These are phyloP conservation scores for Cyclocybe aegerita DNA, from an alignment of 768 basidiomycete genomes.

Conservation along the genomic window DNA sequence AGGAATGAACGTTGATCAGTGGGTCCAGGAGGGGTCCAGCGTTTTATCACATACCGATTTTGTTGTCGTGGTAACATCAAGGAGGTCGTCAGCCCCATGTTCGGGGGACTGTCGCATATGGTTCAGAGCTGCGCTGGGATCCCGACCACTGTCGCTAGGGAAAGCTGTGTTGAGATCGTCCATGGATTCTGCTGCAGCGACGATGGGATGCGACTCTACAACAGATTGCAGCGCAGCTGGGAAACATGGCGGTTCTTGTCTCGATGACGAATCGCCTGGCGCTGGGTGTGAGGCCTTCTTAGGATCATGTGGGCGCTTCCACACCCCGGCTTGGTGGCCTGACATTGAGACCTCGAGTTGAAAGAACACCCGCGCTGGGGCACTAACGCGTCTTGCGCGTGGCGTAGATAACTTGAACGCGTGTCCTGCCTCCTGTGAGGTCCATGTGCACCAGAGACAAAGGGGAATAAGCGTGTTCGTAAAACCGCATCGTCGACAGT, in stretches of 20 bases:
- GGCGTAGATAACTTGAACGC: conserved; percentile 38
- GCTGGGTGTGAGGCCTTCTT: conserved; percentile 1
- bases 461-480: conserved; percentile 46
- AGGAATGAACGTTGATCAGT: conserved; percentile 1
- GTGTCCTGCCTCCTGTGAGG: conserved; percentile 37
- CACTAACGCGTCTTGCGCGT: conserved; percentile 33
- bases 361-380: conserved; percentile 20
- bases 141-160: too few relatives aligned
- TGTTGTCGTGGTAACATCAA: conserved; percentile 21
- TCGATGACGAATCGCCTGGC: conserved; percentile 8
- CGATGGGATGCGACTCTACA: neutral
- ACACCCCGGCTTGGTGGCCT: neutral
- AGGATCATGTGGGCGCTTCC: conserved; percentile 2
- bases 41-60: conserved; percentile 10
- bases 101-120: neutral
- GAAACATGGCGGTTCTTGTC: neutral
- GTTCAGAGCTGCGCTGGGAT: too few relatives aligned
- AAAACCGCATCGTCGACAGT: conserved; percentile 47
- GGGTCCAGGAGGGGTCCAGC: neutral
- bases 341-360: conserved; percentile 1
- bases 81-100: too few relatives aligned
- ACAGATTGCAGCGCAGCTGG: neutral
- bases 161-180: neutral
- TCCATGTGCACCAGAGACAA: conserved; percentile 53
- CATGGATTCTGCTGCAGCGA: neutral